Evolutionary conservation across 352 stramenopile species (phyloP), one percentile per base, ranked within the genome.

Genomic region (Phytophthora macrochlamydospora): DNA sequence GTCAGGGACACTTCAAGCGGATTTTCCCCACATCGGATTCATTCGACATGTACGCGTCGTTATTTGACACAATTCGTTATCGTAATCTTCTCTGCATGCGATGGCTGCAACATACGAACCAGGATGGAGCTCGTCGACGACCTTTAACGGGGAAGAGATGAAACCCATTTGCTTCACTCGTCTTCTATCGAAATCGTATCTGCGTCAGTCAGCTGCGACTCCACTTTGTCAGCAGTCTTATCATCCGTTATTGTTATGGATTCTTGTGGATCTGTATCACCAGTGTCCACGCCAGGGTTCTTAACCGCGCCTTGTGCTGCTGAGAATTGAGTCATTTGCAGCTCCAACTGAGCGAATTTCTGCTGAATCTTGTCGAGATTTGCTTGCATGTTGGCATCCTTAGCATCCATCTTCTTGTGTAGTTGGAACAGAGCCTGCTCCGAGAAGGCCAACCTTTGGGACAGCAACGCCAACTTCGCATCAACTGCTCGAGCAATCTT

Each of bases 21-120:
- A 89, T 95, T 40, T 95, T 93, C 51, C 87, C 87, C 2, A 92
- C 78, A 3, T 3, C 74, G 1, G 54, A 80, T 8, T 82, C 85
- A 2, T 85, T 80, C 44, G 71, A 81, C n/a, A 71, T 51, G 37
- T 91, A 93, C 44, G 60, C 74, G 3, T 46, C 63, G 2, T 62
- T 91, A 31, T 91, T 93, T 43, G 82, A 92, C 52, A 80, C 67
- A 1, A 57, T 59, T 11, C 71, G 85, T 0, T 86, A 88, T 49
- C 78, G 75, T 18, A 92, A 80, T 33, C 63, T 89, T 33, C 59
- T 92, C 9, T 89, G 78, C 44, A 90, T 90, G 72, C 70, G 71
- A 0, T 90, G 80, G 75, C 55, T 88, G 8, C 77, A 81, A 54
- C 53, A 71, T 13, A 60, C 69, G 38, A 66, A 64, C 45, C 62